These are phyloP conservation scores for Secale cereale DNA, from an alignment of 176 grass and related monocot genomes.

Conservation along the genomic window DNA sequence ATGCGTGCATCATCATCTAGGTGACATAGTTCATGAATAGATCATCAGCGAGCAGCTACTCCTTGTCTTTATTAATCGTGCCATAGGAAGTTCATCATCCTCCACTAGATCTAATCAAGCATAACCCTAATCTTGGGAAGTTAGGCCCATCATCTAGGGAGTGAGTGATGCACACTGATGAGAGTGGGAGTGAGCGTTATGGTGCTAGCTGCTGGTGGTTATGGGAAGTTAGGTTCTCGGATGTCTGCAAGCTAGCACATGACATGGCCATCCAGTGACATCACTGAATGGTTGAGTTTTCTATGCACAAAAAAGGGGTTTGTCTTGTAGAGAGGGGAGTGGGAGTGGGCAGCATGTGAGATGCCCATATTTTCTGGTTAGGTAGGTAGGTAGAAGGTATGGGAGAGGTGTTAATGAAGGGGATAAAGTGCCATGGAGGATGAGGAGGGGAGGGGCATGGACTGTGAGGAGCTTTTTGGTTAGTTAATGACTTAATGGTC, in stretches of 20 bases:
- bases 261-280: constrained; percentile 20
- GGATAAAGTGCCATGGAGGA: constrained; percentile 30
- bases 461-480: constrained; percentile 36
- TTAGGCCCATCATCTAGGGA: neutral
- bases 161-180: constrained; percentile 8
- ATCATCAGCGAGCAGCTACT: neutral
- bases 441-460: neutral
- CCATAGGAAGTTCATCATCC: constrained; percentile 20
- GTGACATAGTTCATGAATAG: neutral
- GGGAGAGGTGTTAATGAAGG: constrained; percentile 37
- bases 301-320: neutral
- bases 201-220: constrained; percentile 26
- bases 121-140: neutral
- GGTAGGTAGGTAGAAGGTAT: constrained; percentile 35
- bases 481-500: constrained; percentile 48
- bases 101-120: neutral
- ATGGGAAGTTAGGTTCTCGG: constrained; percentile 30
- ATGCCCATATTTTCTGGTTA: constrained; percentile 27
- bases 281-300: neutral
- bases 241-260: constrained; percentile 29
- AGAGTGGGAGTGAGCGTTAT: neutral
- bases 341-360: constrained; percentile 67
- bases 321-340: constrained; percentile 31
- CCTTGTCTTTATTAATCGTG: too few relatives aligned
- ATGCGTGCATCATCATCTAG: constrained; percentile 7